Evolutionary conservation across 2,329 filamentous ascomycete species (phyloP).

Genomic region (Diplodia scrobiculata): DNA sequence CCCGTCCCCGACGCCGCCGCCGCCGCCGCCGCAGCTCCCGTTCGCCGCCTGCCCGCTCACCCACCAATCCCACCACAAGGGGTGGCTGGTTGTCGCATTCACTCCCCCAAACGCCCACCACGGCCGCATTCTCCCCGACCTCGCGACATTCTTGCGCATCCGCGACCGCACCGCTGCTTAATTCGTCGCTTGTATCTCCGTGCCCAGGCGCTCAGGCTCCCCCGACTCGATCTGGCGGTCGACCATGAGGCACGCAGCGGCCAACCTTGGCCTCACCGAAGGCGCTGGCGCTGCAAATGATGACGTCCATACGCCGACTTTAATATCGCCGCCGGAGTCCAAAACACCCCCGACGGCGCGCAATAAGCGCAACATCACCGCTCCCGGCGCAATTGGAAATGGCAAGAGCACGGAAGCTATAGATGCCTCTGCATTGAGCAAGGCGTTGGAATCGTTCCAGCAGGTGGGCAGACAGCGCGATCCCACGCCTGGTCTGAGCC

Average conservation of each 20-base stretch:
- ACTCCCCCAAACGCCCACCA: slow-evolving; percentile 10
- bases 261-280: slow-evolving; percentile 24
- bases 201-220: slow-evolving; percentile 13
- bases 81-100: slow-evolving; percentile 29
- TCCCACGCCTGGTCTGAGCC: slow-evolving; percentile 65
- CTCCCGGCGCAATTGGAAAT: slow-evolving; percentile 36
- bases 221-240: slow-evolving; percentile 22
- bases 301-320: slow-evolving; percentile 47
- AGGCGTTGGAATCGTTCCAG: slow-evolving; percentile 64
- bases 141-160: slow-evolving; percentile 2
- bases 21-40: slow-evolving; percentile 22
- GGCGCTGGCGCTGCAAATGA: slow-evolving; percentile 10
- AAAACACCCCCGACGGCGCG: slow-evolving; percentile 62
- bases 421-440: slow-evolving; percentile 61
- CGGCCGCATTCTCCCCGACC: slow-evolving; percentile 24
- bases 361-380: slow-evolving; percentile 51
- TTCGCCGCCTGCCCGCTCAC: slow-evolving; percentile 17
- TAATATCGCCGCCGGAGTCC: slow-evolving; percentile 60
- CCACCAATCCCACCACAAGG: slow-evolving; percentile 27
- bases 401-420: slow-evolving; percentile 56
- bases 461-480: slow-evolving; percentile 61
- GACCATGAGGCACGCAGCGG: slow-evolving; percentile 23
- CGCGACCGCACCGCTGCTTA: slow-evolving; percentile 2
- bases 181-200: slow-evolving; percentile 16
- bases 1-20: slow-evolving; percentile 15